Base-by-base conservation (phyloP, 805 yeast genomes). In the Jamesozyma rosinii region DNA sequence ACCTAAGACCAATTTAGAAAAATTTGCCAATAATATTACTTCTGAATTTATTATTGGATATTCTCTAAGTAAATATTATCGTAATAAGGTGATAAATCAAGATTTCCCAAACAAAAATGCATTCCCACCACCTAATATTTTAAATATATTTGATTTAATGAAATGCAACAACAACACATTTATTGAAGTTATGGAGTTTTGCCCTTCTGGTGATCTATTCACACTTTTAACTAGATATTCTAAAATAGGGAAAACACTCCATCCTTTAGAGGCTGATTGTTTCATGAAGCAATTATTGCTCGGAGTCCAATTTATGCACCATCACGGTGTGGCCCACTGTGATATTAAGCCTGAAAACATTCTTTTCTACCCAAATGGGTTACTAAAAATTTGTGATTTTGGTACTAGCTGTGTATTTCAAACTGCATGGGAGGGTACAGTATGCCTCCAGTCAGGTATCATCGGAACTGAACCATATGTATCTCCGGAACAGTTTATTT, bases 101-200 rank as follows among this genome's bases (percentile, higher is more conserved):
- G 14, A 22, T 37, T 20, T 19, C 21, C 14, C 4, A 32, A 36
- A 30, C 4, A 33, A n/a, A 30, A 13, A 24, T 31, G 27, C 3
- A 4, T 6, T 42, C 20, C 29, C 49, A 8, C 50, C 51, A 11
- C 77, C 77, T 42, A 85, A 90, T 53, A 77, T 89, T 44, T 78
- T 85, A 36, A 79, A 80, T 52, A 81, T 90, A 2, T 73, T 84
- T 42, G 96, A 89, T 62, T 68, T 89, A 40, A 76, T 89, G 85
- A 76, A 78, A 50, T 11, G 15, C 1, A 44, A 52, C 13, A 81
- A 85, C 66, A 76, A 87, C 61, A 72, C 83, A 49, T 81, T 81
- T 67, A 77, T 83, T 42, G 95, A 90, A 65, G 85, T 90, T 39
- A 86, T 90, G 95, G 97, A 90, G 65, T 89, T 79, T 60, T 87